Base-by-base conservation (phyloP, 1,139 yeast species). In the Sugiyamaella novakii region DNA sequence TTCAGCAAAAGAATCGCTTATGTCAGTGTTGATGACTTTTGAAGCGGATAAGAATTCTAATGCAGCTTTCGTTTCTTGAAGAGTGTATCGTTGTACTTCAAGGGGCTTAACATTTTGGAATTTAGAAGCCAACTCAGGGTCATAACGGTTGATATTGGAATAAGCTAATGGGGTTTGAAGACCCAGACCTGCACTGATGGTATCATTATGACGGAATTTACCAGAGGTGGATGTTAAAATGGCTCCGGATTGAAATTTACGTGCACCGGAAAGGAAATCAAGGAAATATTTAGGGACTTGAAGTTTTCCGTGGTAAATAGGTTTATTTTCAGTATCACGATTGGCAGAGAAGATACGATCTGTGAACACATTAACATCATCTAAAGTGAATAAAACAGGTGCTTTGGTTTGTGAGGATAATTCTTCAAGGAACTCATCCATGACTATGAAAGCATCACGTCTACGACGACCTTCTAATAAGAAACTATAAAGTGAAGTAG, bases 381-480 rank as follows among this genome's bases (percentile, higher is more conserved):
- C 98, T 42, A 88, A 73, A 5, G 95, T 75, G 43, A 88, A 72
- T 46, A 82, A 70, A 3, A 88, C 84, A 1, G 95, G 92, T 34
- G 73, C 62, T 6, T 62, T 53, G 14, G 66, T 56, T 45, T 81
- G 78, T 37, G 67, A 67, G 25, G 76, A 65, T 43, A 82, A 69
- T 66, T 84, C 87, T 2, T 73, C 68, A 11, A 85, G 63, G 25
- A 87, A 70, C 46, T 77, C 77, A 51, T 74, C 74, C 60, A 86
- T 79, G 17, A 75, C 67, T 14, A 62, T 64, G 22, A 74, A 73
- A 31, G 72, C 69, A 46, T 65, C 67, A 53, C 65, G 63, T 22
- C 71, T 60, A 15, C 64, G 55, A 5, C 71, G 66, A 34, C 65
- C 72, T 35, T 63, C 61, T 45, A 64, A 63, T 14, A 77, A 55